Conservation (phyloP, 1,284 basidiomycete genomes). For the Meira nashicola region DNA sequence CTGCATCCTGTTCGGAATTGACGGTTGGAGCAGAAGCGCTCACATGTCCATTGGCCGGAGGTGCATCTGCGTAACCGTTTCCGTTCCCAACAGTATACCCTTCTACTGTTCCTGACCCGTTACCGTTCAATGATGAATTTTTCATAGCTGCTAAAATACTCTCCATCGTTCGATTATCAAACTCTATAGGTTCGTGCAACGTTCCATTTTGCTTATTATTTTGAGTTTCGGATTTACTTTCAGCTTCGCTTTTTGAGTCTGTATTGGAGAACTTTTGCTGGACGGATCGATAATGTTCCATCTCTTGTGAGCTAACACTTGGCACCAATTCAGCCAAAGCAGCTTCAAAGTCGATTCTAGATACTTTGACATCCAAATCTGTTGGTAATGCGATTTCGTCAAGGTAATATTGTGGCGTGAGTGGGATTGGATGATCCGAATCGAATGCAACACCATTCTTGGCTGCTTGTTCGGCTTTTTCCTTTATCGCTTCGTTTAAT, state of each 20-base stretch:
- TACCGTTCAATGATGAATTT: too few relatives aligned
- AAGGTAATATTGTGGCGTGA: conserved; percentile 89
- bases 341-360: conserved; percentile 67
- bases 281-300: conserved; percentile 76
- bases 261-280: conserved; percentile 64
- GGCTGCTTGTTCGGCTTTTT: conserved; percentile 33
- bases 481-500: conserved; percentile 58
- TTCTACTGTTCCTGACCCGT: too few relatives aligned
- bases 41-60: too few relatives aligned
- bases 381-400: conserved; percentile 70
- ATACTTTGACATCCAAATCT: conserved; percentile 74
- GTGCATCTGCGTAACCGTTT: too few relatives aligned
- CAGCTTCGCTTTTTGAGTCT: conserved; percentile 3
- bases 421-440: conserved; percentile 62
- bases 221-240: background rate
- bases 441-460: too few relatives aligned
- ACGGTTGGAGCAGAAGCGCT: too few relatives aligned
- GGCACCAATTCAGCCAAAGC: conserved; percentile 76
- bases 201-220: background rate
- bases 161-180: background rate
- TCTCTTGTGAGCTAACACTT: conserved; percentile 80
- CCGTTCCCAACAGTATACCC: too few relatives aligned
- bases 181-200: background rate
- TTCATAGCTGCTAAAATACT: background rate
- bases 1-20: background rate